A percentile compares a stretch with the other conserved stretches of the same genome.
phyloP scores from a whole-genome alignment of 352 stramenopile genomes.

The Pythium volutum region DNA sequence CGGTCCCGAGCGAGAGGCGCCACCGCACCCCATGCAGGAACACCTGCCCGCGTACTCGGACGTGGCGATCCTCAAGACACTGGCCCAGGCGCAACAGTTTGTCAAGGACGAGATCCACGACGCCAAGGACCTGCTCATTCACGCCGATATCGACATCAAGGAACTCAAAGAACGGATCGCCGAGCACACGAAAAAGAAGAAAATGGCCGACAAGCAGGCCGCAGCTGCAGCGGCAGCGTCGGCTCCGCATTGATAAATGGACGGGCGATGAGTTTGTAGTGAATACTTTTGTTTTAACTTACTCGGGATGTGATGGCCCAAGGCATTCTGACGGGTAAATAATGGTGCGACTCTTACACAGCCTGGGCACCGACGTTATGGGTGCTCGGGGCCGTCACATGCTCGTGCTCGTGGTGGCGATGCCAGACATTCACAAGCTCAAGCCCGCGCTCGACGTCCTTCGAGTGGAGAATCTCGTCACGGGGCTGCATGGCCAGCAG shows the following conservation, averaged over 20 bases:
- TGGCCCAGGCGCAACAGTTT: conserved; percentile 83
- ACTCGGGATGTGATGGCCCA: conserved; percentile 12
- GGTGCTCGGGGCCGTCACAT: conserved; percentile 15
- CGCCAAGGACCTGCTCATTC: conserved; percentile 64
- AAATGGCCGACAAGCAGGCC: conserved; percentile 51
- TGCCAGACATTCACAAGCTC: conserved; percentile 74
- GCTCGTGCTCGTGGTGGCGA: conserved; percentile 37
- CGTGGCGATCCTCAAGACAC: conserved; percentile 78
- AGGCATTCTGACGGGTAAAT: conserved; percentile 17
- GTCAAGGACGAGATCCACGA: conserved; percentile 70
- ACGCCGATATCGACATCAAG: conserved; percentile 67
- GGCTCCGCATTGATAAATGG: conserved; percentile 6
- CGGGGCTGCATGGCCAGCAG: conserved; percentile 28
- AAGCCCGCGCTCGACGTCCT: conserved; percentile 54
- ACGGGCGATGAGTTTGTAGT: background rate
- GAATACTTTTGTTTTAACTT: conserved; percentile 21
- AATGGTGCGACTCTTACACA: conserved; percentile 24
- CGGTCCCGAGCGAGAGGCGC: conserved; percentile 59
- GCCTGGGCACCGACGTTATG: conserved; percentile 24
- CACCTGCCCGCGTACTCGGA: conserved; percentile 89
- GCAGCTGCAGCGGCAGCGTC: conserved; percentile 20
- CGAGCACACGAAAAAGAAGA: conserved; percentile 79
- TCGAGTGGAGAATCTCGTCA: conserved; percentile 33
- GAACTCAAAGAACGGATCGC: conserved; percentile 72
- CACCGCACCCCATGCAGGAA: conserved; percentile 72